phyloP scores from a whole-genome alignment of 2,329 filamentous ascomycete species.

The Diaporthe amygdali region DNA sequence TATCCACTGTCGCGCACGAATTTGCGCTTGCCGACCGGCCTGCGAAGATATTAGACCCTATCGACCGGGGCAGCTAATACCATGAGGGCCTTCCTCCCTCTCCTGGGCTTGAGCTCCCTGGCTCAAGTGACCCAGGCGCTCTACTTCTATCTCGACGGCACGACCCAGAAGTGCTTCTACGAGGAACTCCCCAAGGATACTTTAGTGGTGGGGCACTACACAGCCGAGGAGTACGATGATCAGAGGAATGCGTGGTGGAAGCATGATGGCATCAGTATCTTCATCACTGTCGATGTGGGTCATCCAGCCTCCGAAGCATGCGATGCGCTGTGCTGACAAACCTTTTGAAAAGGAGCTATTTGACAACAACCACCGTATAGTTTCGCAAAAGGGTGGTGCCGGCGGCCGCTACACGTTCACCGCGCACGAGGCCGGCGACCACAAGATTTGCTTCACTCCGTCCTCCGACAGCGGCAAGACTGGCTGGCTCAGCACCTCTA shows the following conservation, averaged over 20 bases:
- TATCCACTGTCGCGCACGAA: background rate
- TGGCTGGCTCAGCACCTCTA: slow-evolving; percentile 73
- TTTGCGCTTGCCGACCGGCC: background rate
- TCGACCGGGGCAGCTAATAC: slow-evolving; percentile 26
- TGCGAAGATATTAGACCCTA: background rate
- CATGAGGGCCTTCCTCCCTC: slow-evolving; percentile 67
- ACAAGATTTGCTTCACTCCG: slow-evolving; percentile 93
- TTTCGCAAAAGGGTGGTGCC: slow-evolving; percentile 79
- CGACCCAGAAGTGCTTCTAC: slow-evolving; percentile 91
- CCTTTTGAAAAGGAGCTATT: slow-evolving; percentile 73
- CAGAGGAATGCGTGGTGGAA: slow-evolving; percentile 70
- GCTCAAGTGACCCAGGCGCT: slow-evolving; percentile 87
- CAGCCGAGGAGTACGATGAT: slow-evolving; percentile 82
- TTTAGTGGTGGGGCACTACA: slow-evolving; percentile 91
- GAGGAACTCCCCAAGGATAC: slow-evolving; percentile 98
- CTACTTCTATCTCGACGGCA: slow-evolving; percentile 94
- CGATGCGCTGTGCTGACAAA: background rate
- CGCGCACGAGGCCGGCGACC: slow-evolving; percentile 91
- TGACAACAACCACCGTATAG: slow-evolving; percentile 96
- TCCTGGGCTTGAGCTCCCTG: slow-evolving; percentile 68
- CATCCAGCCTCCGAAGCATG: background rate
- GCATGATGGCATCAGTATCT: slow-evolving; percentile 79
- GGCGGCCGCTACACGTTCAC: slow-evolving; percentile 93
- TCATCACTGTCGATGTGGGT: slow-evolving; percentile 85
- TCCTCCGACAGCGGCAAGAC: slow-evolving; percentile 72